Evolutionary conservation across 75 land plant species (phyloP).

Genomic region (Adiantum capillusveneris): DNA sequence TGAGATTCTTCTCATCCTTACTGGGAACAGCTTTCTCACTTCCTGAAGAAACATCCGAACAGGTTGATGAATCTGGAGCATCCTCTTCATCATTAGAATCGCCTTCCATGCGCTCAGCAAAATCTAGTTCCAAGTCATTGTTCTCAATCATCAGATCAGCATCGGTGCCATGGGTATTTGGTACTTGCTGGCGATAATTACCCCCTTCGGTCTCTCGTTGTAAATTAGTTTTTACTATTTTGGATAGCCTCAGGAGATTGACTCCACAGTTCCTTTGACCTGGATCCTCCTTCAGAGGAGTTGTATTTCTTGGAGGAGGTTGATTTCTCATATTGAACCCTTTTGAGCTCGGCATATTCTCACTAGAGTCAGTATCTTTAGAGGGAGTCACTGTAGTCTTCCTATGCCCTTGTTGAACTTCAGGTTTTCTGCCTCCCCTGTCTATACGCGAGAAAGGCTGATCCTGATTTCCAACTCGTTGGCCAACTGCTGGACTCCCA

Average conservation of each 20-base stretch:
- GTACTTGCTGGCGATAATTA: conserved; percentile 64
- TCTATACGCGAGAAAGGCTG: conserved; percentile 2
- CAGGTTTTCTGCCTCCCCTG: conserved; percentile 5
- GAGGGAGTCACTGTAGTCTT: neutral
- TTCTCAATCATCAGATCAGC: conserved; percentile 84
- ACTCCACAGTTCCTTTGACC: conserved; percentile 36
- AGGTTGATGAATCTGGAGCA: conserved; percentile 28
- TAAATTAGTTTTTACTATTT: conserved; percentile 85
- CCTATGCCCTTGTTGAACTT: neutral
- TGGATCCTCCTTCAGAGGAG: conserved; percentile 33
- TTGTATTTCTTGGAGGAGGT: conserved; percentile 4
- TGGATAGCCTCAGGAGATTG: conserved; percentile 84
- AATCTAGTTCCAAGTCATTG: conserved; percentile 91
- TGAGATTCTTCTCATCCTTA: neutral
- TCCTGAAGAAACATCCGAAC: conserved; percentile 20
- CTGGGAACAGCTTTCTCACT: conserved; percentile 19
- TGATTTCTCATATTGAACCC: conserved; percentile 25
- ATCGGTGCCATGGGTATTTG: conserved; percentile 48
- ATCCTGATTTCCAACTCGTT: neutral
- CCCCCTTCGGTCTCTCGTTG: conserved; percentile 86
- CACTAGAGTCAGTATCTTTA: neutral
- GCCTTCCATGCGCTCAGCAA: conserved; percentile 71
- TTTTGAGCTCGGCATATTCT: conserved; percentile 12
- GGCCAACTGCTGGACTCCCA: conserved; percentile 7
- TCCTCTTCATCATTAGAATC: conserved; percentile 67